Percentiles rank a stretch among this genome's conserved stretches.
These are phyloP conservation scores for Moniliella sp. DNA, from an alignment of 1,284 basidiomycete genomes.

Conservation along the genomic window DNA sequence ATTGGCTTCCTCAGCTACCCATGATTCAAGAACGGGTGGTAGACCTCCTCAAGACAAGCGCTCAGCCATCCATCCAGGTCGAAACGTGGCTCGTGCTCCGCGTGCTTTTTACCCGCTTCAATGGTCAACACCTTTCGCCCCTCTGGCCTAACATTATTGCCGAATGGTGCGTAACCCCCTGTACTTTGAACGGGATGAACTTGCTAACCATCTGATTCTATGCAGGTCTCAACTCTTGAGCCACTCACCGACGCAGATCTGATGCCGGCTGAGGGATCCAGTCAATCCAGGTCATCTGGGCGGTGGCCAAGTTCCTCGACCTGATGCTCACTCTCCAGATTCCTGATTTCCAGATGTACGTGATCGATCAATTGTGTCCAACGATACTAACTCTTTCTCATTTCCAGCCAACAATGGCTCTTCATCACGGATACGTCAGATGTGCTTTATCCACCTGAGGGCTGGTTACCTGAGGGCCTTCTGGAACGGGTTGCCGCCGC, in stretches of 20 bases:
- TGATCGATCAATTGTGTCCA: not conserved
- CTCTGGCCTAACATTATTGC: conserved; percentile 92
- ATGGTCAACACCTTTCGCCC: conserved; percentile 68
- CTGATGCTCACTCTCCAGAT: conserved; percentile 72
- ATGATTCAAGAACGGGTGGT: conserved; percentile 86
- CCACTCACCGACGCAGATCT: conserved; percentile 37
- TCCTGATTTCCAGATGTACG: conserved; percentile 89
- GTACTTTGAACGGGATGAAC: not conserved
- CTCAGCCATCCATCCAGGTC: conserved; percentile 62
- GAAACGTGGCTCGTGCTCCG: conserved; percentile 77
- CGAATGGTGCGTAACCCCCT: conserved; percentile 39
- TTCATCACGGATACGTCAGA: conserved; percentile 95
- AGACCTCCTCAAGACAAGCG: conserved; percentile 58
- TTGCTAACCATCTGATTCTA: not conserved
- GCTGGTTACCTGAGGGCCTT: conserved; percentile 62
- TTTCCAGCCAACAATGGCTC: conserved; percentile 81
- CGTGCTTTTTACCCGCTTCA: conserved; percentile 72
- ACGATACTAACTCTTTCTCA: not conserved
- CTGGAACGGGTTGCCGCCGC: conserved; percentile 51
- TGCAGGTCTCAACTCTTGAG: conserved; percentile 43
- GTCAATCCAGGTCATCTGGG: conserved; percentile 61
- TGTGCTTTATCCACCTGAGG: conserved; percentile 64
- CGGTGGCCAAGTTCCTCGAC: conserved; percentile 70
- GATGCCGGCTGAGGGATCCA: conserved; percentile 49
- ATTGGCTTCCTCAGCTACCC: conserved; percentile 69